Evolutionary conservation across 2,329 filamentous ascomycete species (phyloP), one percentile per base, ranked within the genome.

Genomic region (Hymenoscyphus albidus): DNA sequence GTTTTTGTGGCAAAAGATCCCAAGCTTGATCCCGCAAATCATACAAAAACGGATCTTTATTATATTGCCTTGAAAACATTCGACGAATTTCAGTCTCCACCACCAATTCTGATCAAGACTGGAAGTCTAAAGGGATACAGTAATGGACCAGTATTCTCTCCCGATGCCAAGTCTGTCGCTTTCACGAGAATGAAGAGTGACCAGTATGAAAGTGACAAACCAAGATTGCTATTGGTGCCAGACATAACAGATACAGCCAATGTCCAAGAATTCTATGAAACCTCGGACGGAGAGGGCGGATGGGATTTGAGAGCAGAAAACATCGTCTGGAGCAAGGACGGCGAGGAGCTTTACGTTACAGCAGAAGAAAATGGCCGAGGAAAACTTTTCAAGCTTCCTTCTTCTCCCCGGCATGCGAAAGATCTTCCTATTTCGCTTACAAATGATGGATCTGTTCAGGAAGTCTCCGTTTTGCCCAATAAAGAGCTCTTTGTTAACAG

Each of bases 41-140:
- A 90, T 75, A 96, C 92, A 5, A 94, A 93, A 72, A 89, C 89
- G 0, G 90, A 95, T 72, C 83, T 96, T 39, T 96, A 95, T 76
- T 85, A 88, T 58, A 83, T 90, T 3, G 83, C 87, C 0, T 79
- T 93, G 39, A 79, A 81, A 59, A 84, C 82, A 3, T 93, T 89
- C 73, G 77, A 80, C 5, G 81, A 87, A 61, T 69, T 76, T 62
- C 73, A 82, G 74, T 76, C 86, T 67, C 79, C 81, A 31, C 65
- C 75, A 62, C 86, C 82, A 3, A 82, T 80, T 72, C 78, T 83
- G 62, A 80, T 85, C 62, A 81, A 82, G 74, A 88, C 85, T 27
- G 83, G 81, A 64, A 78, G 78, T 73, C 75, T 90, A 73, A 78
- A 81, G 66, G 90, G 90, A 6, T 91, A 92, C 70, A 85, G 83